Conservation (phyloP, 495 filamentous ascomycete genomes). For the Astrothelium macrocarpum region DNA sequence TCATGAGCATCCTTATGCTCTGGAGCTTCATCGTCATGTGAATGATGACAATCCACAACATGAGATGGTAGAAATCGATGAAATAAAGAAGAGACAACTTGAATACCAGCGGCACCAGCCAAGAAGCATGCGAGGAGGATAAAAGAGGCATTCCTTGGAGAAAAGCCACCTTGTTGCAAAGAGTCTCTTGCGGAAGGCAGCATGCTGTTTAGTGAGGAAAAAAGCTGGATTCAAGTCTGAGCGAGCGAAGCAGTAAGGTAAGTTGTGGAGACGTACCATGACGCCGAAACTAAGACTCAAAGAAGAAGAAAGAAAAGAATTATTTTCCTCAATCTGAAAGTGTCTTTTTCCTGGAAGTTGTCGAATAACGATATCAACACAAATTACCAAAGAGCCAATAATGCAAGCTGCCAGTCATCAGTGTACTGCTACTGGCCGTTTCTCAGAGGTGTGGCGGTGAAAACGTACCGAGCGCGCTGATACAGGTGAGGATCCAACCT, state of each 20-base stretch:
- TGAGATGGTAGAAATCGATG: conserved; percentile 85
- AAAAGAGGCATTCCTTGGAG: conserved; percentile 57
- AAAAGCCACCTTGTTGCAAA: conserved; percentile 56
- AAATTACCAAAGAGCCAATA: conserved; percentile 74
- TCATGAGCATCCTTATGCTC: conserved; percentile 1
- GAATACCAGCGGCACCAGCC: conserved; percentile 73
- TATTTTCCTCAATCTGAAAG: conserved; percentile 85
- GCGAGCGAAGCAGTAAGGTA: neutral
- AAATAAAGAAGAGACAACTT: conserved; percentile 64
- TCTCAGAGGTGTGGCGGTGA: neutral
- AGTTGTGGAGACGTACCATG: conserved; percentile 64
- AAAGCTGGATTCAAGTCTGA: conserved; percentile 48
- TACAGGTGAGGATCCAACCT: conserved; percentile 84
- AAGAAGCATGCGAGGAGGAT: conserved; percentile 69
- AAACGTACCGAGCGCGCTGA: conserved; percentile 67
- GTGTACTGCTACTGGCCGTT: conserved; percentile 1
- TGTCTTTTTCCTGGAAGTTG: conserved; percentile 57
- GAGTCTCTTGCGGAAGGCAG: conserved; percentile 74
- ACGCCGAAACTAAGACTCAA: conserved; percentile 91
- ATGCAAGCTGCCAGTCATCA: conserved; percentile 54
- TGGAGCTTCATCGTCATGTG: conserved; percentile 48
- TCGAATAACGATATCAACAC: conserved; percentile 67
- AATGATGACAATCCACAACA: conserved; percentile 85
- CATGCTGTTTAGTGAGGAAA: conserved; percentile 91
- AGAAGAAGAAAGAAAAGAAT: conserved; percentile 75